A percentile compares a stretch with the other conserved stretches of the same genome.
phyloP scores from a whole-genome alignment of 148 eudicot species.

The Rheum nobile region DNA sequence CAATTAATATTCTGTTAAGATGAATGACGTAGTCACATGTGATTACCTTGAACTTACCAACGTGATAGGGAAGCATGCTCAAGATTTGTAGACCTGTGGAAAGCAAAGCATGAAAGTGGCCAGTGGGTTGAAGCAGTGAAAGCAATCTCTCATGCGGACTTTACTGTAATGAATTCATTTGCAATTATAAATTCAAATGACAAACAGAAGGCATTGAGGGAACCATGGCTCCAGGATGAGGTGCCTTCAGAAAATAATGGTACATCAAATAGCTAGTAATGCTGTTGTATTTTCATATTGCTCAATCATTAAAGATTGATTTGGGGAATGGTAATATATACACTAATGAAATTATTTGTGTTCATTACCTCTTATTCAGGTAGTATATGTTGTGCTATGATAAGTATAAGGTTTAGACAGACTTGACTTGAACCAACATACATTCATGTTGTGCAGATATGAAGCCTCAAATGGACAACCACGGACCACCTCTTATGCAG shows the following conservation, averaged over 20 bases:
- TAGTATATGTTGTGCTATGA: background rate
- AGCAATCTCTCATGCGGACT: slow-evolving; percentile 39
- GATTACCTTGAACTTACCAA: slow-evolving; percentile 3
- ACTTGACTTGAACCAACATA: background rate
- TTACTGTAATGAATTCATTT: slow-evolving; percentile 20
- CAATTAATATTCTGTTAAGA: background rate
- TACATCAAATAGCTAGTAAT: background rate
- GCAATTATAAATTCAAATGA: slow-evolving; percentile 24
- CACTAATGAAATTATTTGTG: background rate
- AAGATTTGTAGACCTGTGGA: slow-evolving; percentile 77
- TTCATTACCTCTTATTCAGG: background rate
- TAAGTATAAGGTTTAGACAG: background rate
- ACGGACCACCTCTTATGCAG: slow-evolving; percentile 34
- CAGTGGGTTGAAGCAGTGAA: slow-evolving; percentile 91
- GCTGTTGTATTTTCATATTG: background rate
- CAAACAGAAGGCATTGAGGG: slow-evolving; percentile 24
- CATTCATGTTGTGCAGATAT: slow-evolving; percentile 20
- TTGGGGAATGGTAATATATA: background rate
- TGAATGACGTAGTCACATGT: background rate
- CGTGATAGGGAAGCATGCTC: slow-evolving; percentile 70
- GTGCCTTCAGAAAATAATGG: slow-evolving; percentile 43
- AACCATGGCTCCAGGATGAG: slow-evolving; percentile 20
- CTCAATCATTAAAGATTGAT: background rate
- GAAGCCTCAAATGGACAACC: slow-evolving; percentile 24
- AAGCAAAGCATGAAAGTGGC: slow-evolving; percentile 87